Conservation (phyloP, 164 flowering plant genomes). For the Sedum album region DNA sequence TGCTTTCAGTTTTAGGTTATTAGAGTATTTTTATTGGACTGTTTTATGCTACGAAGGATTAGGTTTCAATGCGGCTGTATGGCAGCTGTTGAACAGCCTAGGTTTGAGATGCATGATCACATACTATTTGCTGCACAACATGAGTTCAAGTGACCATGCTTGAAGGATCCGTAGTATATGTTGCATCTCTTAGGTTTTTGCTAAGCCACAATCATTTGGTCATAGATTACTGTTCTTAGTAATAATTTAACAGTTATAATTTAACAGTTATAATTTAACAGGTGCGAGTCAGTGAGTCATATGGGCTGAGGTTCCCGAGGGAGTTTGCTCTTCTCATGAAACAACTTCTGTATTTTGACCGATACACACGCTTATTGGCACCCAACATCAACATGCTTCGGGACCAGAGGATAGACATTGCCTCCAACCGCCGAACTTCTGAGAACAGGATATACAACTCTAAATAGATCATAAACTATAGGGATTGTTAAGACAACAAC, state of each 20-base stretch:
- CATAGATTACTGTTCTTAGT: too few species aligned
- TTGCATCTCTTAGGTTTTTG: too few species aligned
- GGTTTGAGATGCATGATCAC: not conserved
- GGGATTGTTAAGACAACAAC: too few species aligned
- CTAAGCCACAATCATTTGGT: too few species aligned
- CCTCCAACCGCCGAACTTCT: slow-evolving; percentile 38
- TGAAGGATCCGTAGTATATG: too few species aligned
- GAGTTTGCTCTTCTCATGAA: slow-evolving; percentile 95
- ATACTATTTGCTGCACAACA: not conserved
- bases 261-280: slow-evolving; percentile 20
- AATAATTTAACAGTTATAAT: too few species aligned
- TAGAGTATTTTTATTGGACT: not conserved
- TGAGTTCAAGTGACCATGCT: not conserved
- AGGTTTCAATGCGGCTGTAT: not conserved
- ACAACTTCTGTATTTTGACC: slow-evolving; percentile 88
- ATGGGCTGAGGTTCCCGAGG: slow-evolving; percentile 83
- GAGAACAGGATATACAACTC: slow-evolving; percentile 6
- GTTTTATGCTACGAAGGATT: not conserved
- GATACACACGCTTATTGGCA: slow-evolving; percentile 82
- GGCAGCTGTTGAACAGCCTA: not conserved
- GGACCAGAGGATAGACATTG: slow-evolving; percentile 76
- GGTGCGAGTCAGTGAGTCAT: slow-evolving; percentile 89
- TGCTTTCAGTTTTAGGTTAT: not conserved
- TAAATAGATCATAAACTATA: not conserved
- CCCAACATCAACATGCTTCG: slow-evolving; percentile 88